These are phyloP conservation scores for Rosa multiflora DNA, from an alignment of 306 rosid genomes.

Conservation along the genomic window DNA sequence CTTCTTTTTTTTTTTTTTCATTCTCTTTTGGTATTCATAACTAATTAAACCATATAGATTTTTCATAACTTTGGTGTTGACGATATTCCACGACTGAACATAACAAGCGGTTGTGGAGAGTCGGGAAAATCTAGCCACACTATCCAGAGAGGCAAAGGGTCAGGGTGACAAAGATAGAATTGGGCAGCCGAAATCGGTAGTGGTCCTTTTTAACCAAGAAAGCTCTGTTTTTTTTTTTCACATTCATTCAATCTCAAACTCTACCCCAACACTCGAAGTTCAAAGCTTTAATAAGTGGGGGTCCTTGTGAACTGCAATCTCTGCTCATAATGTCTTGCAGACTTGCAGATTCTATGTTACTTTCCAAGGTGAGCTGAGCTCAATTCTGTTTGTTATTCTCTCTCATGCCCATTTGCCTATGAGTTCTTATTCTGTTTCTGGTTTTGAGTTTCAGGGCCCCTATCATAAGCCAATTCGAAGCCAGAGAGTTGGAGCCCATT, in stretches of 20 bases:
- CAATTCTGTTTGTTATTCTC: neutral
- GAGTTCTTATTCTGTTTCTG: neutral
- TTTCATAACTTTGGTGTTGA: neutral
- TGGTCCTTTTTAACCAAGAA: neutral
- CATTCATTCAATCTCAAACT: conserved; percentile 2
- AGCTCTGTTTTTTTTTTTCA: conserved; percentile 1
- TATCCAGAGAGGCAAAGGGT: neutral
- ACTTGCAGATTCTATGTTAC: conserved; percentile 59
- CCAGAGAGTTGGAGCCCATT: conserved; percentile 39
- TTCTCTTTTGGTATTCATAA: no score
- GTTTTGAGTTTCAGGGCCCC: conserved; percentile 50
- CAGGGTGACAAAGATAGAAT: neutral
- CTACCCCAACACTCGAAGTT: neutral
- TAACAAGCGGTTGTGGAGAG: conserved; percentile 6
- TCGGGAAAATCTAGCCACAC: conserved; percentile 5
- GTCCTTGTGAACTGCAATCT: conserved; percentile 24
- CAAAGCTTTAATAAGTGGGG: conserved; percentile 10
- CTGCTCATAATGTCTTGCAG: conserved; percentile 64
- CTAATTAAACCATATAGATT: neutral
- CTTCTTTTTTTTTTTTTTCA: no score
- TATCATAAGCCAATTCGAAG: conserved; percentile 45
- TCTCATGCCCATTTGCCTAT: neutral
- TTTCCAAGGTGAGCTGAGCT: conserved; percentile 43
- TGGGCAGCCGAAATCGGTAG: neutral
- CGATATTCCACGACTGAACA: neutral